Conservation (phyloP, 805 yeast genomes). For the Wickerhamomyces canadensis region DNA sequence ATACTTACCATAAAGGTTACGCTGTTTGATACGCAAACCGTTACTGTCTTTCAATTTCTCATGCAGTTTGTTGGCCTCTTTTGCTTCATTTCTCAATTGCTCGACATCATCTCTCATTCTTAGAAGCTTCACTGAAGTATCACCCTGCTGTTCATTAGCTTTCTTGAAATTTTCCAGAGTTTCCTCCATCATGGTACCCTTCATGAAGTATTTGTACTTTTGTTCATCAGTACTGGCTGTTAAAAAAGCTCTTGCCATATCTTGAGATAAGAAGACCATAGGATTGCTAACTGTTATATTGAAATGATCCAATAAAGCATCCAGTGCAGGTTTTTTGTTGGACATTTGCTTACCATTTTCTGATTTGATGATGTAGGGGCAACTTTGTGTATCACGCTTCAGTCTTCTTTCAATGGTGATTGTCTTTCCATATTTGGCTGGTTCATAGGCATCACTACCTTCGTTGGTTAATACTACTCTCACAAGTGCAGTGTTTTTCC, state of each 20-base stretch:
- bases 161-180: conserved; percentile 48
- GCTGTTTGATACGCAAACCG: conserved; percentile 33
- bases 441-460: conserved; percentile 61
- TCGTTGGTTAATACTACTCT: conserved; percentile 58
- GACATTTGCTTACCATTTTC: conserved; percentile 49
- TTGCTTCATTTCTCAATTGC: conserved; percentile 33
- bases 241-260: conserved; percentile 85
- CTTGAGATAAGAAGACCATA: conserved; percentile 88
- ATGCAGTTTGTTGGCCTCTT: conserved; percentile 37
- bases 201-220: conserved; percentile 73
- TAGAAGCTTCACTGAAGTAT: conserved; percentile 35
- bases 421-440: conserved; percentile 58
- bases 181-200: conserved; percentile 70
- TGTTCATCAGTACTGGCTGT: conserved; percentile 68
- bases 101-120: conserved; percentile 34
- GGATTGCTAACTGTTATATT: conserved; percentile 85
- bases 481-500: conserved; percentile 62
- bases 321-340: conserved; percentile 58
- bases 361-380: conserved; percentile 49
- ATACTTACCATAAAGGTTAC: conserved; percentile 40
- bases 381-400: conserved; percentile 42
- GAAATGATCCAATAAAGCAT: conserved; percentile 61
- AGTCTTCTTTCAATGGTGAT: conserved; percentile 69
- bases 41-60: conserved; percentile 36
- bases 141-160: conserved; percentile 30